Percentiles rank a stretch among this genome's conserved stretches.
Conservation (phyloP, 2,329 filamentous ascomycete genomes). For the Madurella fahalii region DNA sequence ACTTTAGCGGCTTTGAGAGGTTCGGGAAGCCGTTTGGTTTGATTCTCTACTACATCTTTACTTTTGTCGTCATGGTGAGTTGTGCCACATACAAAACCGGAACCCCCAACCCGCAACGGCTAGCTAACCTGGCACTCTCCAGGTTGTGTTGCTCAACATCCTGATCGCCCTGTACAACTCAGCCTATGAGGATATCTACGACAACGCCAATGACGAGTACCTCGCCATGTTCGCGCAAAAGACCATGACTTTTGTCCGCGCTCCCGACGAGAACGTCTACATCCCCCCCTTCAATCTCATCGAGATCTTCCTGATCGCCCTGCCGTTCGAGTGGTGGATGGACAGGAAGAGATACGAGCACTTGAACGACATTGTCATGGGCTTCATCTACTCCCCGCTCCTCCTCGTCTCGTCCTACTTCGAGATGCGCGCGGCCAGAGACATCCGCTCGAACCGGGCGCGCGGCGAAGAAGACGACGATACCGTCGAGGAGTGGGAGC, state of each 20-base stretch:
- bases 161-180: conserved; percentile 96
- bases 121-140: not conserved
- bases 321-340: conserved; percentile 97
- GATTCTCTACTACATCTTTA: conserved; percentile 95
- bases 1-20: conserved; percentile 82
- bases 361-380: conserved; percentile 88
- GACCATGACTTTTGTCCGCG: conserved; percentile 94
- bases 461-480: conserved; percentile 89
- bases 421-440: conserved; percentile 61
- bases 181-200: conserved; percentile 91
- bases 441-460: conserved; percentile 68
- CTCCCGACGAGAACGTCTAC: conserved; percentile 96
- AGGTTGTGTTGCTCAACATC: conserved; percentile 81
- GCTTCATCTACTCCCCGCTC: conserved; percentile 75
- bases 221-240: conserved; percentile 90
- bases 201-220: conserved; percentile 92
- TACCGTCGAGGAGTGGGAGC: conserved; percentile 87
- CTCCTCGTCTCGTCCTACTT: conserved; percentile 72
- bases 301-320: conserved; percentile 72
- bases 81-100: not conserved
- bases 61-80: conserved; percentile 89
- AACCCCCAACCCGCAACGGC: conserved; percentile 30
- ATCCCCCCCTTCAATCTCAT: conserved; percentile 94
- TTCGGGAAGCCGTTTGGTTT: conserved; percentile 92
- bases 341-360: conserved; percentile 66